Conservation (phyloP, 371 early-diverging fungal species). For the Nematocida displodere region DNA sequence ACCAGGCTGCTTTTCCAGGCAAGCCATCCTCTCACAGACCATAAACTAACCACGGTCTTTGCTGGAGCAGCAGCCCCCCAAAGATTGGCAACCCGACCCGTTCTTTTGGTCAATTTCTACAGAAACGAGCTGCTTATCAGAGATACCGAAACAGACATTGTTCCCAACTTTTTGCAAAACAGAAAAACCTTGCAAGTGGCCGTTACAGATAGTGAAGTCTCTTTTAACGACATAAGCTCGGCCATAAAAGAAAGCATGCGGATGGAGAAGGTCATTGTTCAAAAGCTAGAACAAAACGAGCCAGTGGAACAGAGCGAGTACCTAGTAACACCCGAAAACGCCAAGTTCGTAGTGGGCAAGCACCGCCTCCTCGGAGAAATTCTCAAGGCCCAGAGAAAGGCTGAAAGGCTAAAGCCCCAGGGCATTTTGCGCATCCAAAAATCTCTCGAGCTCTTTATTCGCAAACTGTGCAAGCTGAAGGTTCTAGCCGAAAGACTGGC, state of each 20-base stretch:
- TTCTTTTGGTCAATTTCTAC: conserved; percentile 8
- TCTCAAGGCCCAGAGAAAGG: conserved; percentile 42
- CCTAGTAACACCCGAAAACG: background rate
- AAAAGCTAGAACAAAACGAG: conserved; percentile 11
- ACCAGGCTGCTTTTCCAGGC: too few species aligned
- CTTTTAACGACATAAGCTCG: conserved; percentile 4
- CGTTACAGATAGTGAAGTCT: background rate
- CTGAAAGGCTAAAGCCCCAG: background rate
- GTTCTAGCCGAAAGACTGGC: conserved; percentile 42
- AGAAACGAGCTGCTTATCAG: background rate
- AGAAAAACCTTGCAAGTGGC: background rate
- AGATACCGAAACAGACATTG: background rate
- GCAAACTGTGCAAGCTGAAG: conserved; percentile 37
- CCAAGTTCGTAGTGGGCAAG: conserved; percentile 18
- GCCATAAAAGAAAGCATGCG: conserved; percentile 43
- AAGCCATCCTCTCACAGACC: too few species aligned
- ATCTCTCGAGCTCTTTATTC: conserved; percentile 19
- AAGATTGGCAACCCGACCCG: conserved; percentile 7
- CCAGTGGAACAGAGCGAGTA: background rate
- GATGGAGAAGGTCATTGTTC: conserved; percentile 15
- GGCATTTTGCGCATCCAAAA: background rate
- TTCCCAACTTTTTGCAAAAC: background rate
- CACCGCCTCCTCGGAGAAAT: conserved; percentile 45
- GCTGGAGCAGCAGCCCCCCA: background rate
- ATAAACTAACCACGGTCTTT: background rate